Percentiles rank a stretch among this genome's conserved stretches.
These are phyloP conservation scores for Clitopilus passeckerianus DNA, from an alignment of 768 basidiomycete genomes.

Conservation along the genomic window DNA sequence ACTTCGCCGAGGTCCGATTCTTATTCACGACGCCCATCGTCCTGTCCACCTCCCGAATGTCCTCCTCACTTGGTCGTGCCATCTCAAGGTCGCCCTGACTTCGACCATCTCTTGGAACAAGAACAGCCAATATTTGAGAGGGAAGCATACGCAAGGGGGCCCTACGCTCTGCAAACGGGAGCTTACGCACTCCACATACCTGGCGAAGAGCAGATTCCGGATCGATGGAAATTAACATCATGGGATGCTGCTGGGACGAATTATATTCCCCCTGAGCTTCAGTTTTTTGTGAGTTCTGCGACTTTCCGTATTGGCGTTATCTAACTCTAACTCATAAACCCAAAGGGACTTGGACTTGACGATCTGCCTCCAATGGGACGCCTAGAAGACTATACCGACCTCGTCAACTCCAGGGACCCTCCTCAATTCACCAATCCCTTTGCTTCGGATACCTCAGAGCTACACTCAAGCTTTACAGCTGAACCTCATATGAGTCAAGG, in stretches of 20 bases:
- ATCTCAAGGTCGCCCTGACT: neutral
- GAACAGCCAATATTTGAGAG: neutral
- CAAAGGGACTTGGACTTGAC: neutral
- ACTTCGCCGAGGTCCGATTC: too few relatives aligned
- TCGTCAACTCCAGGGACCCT: neutral
- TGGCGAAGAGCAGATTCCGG: neutral
- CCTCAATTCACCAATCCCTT: neutral
- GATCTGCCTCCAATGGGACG: neutral
- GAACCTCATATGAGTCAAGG: too few relatives aligned
- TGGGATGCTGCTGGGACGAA: neutral
- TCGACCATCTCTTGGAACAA: neutral
- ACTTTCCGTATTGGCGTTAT: neutral
- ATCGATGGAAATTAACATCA: neutral
- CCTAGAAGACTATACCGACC: neutral
- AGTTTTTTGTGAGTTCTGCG: neutral
- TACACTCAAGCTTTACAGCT: too few relatives aligned
- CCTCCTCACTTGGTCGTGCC: neutral
- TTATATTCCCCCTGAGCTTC: neutral
- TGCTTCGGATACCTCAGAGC: too few relatives aligned
- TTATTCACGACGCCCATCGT: slow-evolving; percentile 28
- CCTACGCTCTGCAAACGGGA: neutral
- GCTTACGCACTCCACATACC: neutral
- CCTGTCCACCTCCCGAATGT: slow-evolving; percentile 34
- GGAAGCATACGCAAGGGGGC: neutral
- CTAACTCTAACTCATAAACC: neutral